phyloP scores from a whole-genome alignment of 495 filamentous ascomycete genomes.

The Lentithecium fluviatile region DNA sequence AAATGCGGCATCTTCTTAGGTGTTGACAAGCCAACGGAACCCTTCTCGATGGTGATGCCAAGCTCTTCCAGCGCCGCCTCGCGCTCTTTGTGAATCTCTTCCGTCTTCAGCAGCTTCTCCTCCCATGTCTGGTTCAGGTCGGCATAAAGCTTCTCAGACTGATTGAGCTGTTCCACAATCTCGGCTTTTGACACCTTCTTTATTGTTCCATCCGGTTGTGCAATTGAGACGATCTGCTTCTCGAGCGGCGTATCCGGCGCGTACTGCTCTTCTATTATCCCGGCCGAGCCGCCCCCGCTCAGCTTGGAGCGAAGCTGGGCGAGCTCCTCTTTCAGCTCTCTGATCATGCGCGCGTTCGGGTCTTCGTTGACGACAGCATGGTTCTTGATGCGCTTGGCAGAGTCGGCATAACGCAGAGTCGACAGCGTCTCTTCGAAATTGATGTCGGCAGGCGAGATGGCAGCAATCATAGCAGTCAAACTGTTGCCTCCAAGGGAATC shows the following conservation, averaged over 20 bases:
- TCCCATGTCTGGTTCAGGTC: conserved; percentile 99
- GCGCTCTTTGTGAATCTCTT: conserved; percentile 95
- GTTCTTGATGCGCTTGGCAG: conserved; percentile 99
- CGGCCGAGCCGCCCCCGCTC: conserved; percentile 54
- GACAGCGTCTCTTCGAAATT: conserved; percentile 98
- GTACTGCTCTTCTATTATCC: conserved; percentile 71
- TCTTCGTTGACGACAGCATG: conserved; percentile 99
- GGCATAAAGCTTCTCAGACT: conserved; percentile 92
- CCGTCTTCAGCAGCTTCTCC: conserved; percentile 90
- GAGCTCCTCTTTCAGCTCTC: conserved; percentile 95
- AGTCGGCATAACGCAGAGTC: conserved; percentile 94
- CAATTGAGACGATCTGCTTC: conserved; percentile 94
- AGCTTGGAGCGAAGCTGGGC: conserved; percentile 84
- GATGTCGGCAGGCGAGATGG: conserved; percentile 97
- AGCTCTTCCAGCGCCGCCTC: conserved; percentile 94
- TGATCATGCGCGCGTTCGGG: conserved; percentile 97
- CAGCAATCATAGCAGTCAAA: conserved; percentile 99
- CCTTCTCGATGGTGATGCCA: conserved; percentile 98
- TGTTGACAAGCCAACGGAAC: conserved; percentile 90
- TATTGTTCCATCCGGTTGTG: conserved; percentile 75
- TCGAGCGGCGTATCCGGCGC: conserved; percentile 88
- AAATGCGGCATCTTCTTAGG: conserved; percentile 99
- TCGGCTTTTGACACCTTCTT: conserved; percentile 98
- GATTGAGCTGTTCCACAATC: conserved; percentile 92
- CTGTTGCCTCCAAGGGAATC: conserved; percentile 98